Percentiles rank a stretch among this genome's conserved stretches.
Conservation (phyloP, 495 filamentous ascomycete genomes). For the Rhizodiscina lignyota region DNA sequence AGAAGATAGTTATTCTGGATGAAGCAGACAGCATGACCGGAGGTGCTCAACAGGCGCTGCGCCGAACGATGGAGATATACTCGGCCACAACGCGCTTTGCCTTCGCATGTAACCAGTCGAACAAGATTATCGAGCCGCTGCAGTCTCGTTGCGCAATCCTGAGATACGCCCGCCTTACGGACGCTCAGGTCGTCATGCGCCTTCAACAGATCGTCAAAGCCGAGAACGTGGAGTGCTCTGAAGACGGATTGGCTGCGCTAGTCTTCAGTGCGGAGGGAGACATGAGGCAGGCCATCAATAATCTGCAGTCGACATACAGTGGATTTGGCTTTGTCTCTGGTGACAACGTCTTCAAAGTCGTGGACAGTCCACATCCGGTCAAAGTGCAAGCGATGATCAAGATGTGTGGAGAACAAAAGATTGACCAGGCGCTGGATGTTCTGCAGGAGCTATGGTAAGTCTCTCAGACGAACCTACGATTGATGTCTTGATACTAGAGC, state of each 20-base stretch:
- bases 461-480: not conserved
- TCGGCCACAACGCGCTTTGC: constrained; percentile 91
- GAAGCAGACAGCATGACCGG: constrained; percentile 96
- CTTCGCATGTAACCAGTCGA: constrained; percentile 95
- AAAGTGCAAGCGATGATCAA: constrained; percentile 98
- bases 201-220: constrained; percentile 82
- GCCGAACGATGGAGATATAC: constrained; percentile 98
- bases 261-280: constrained; percentile 97
- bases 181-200: constrained; percentile 78
- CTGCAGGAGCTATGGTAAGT: constrained; percentile 78
- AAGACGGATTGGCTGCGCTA: constrained; percentile 87
- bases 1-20: constrained; percentile 95
- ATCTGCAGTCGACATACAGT: constrained; percentile 86
- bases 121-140: constrained; percentile 98
- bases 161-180: constrained; percentile 81
- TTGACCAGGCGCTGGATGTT: constrained; percentile 72
- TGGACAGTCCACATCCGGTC: constrained; percentile 91
- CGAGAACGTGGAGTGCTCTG: constrained; percentile 59
- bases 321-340: constrained; percentile 94
- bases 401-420: constrained; percentile 79
- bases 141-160: constrained; percentile 95
- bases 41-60: constrained; percentile 88
- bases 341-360: constrained; percentile 96
- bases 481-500: not conserved
- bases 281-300: constrained; percentile 99